phyloP scores from a whole-genome alignment of 768 basidiomycete species.

The Suillus sp. region DNA sequence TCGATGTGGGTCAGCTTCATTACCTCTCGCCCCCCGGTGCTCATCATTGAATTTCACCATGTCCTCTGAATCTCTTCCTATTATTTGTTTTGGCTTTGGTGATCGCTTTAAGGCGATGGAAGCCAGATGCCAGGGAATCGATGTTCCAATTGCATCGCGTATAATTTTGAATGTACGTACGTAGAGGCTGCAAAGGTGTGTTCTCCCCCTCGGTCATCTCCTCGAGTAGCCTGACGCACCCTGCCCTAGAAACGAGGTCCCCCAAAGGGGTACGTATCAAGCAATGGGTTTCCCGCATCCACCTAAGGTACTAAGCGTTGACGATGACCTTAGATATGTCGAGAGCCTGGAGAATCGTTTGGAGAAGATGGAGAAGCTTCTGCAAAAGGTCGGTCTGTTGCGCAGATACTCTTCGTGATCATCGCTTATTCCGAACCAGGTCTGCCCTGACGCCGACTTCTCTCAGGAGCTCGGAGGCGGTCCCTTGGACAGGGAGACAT shows the following conservation, averaged over 20 bases:
- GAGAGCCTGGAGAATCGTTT: slow-evolving; percentile 63
- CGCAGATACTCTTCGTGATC: slow-evolving; percentile 10
- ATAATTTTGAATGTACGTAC: slow-evolving; percentile 55
- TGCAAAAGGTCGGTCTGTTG: slow-evolving; percentile 46
- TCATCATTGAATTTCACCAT: background rate
- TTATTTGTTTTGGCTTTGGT: background rate
- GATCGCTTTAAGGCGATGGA: slow-evolving; percentile 51
- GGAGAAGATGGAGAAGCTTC: slow-evolving; percentile 64
- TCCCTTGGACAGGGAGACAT: slow-evolving; percentile 41
- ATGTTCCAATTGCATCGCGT: slow-evolving; percentile 59
- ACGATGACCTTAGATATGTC: slow-evolving; percentile 47
- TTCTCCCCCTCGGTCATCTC: background rate
- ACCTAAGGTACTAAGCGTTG: background rate
- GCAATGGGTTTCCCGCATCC: background rate
- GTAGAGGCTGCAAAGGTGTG: slow-evolving; percentile 55
- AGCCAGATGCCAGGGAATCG: slow-evolving; percentile 54
- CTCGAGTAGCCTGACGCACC: background rate
- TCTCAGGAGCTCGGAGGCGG: slow-evolving; percentile 55
- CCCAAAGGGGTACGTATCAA: slow-evolving; percentile 34
- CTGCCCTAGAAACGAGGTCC: slow-evolving; percentile 42
- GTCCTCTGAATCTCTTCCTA: background rate
- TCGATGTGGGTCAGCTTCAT: slow-evolving; percentile 51
- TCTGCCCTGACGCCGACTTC: slow-evolving; percentile 66
- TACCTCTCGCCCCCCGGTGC: background rate
- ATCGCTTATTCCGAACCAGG: slow-evolving; percentile 36